These are phyloP conservation scores for Ophiostoma himal-ulmi DNA, from an alignment of 2,329 filamentous ascomycete genomes.

Conservation along the genomic window DNA sequence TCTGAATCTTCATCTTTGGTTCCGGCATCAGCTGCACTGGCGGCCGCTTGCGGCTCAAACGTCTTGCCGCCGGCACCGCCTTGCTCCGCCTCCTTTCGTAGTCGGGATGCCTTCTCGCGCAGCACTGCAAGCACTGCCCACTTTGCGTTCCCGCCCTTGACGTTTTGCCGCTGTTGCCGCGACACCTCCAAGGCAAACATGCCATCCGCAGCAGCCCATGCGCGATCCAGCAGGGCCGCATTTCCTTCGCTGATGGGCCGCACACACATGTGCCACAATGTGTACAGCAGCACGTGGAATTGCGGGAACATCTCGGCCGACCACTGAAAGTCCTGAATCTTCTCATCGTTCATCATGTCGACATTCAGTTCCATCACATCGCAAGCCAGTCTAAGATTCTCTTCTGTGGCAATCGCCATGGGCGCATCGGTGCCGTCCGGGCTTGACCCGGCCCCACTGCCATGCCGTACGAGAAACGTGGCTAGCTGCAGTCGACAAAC, in stretches of 20 bases:
- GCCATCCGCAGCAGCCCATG: conserved; percentile 33
- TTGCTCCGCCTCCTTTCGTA: conserved; percentile 21
- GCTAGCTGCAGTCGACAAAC: conserved; percentile 29
- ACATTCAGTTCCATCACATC: conserved; percentile 34
- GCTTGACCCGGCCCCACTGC: background rate
- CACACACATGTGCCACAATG: conserved; percentile 41
- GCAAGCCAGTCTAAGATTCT: conserved; percentile 32
- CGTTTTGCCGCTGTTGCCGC: conserved; percentile 22
- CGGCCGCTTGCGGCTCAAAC: background rate
- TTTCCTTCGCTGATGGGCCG: conserved; percentile 29
- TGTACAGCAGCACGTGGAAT: conserved; percentile 40
- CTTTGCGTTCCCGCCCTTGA: conserved; percentile 27
- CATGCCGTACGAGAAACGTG: conserved; percentile 8
- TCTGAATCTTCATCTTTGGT: background rate
- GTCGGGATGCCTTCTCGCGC: conserved; percentile 30
- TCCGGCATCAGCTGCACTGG: background rate
- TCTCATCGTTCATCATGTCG: conserved; percentile 34
- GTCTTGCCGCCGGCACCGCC: background rate
- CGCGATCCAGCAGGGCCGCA: conserved; percentile 28
- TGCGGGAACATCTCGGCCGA: conserved; percentile 37
- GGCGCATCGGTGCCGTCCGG: background rate
- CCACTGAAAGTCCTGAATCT: conserved; percentile 38
- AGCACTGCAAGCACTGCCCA: conserved; percentile 33
- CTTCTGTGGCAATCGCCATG: conserved; percentile 23
- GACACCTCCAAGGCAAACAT: conserved; percentile 24